Percentiles rank a stretch among this genome's conserved stretches.
phyloP scores from a whole-genome alignment of 495 filamentous ascomycete genomes.

The Neurospora sp. region DNA sequence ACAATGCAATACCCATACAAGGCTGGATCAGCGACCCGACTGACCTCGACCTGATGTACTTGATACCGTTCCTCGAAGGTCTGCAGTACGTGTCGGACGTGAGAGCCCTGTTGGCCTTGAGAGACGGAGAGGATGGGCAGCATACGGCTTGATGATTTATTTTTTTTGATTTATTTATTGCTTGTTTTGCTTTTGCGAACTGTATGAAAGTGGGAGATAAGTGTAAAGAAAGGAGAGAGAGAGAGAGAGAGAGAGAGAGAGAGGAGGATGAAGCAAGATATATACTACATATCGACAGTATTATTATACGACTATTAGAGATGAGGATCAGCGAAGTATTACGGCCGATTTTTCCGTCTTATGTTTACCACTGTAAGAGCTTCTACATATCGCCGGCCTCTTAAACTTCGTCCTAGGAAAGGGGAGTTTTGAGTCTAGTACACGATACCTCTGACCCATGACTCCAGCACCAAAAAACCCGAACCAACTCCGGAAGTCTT shows the following conservation, averaged over 20 bases:
- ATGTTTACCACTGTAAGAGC: too few relatives aligned
- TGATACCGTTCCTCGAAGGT: slow-evolving; percentile 88
- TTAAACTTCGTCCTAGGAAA: too few relatives aligned
- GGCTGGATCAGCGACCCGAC: slow-evolving; percentile 90
- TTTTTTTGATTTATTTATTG: neutral
- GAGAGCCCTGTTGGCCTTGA: slow-evolving; percentile 73
- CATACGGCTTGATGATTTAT: slow-evolving; percentile 27
- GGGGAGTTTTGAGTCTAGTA: too few relatives aligned
- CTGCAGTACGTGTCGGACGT: slow-evolving; percentile 95
- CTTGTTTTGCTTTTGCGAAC: neutral
- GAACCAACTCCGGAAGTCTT: too few relatives aligned
- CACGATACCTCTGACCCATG: too few relatives aligned
- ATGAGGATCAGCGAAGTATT: neutral
- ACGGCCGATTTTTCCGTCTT: too few relatives aligned
- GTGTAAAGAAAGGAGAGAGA: neutral
- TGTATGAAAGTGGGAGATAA: neutral
- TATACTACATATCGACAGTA: neutral
- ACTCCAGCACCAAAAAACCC: too few relatives aligned
- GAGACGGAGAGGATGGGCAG: slow-evolving; percentile 67
- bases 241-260: neutral
- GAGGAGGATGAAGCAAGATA: neutral
- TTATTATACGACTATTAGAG: neutral
- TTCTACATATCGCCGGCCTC: too few relatives aligned
- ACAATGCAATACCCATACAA: slow-evolving; percentile 91
- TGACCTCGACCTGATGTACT: slow-evolving; percentile 79